Conservation (phyloP, 2,329 filamentous ascomycete species). For the Talaromyces verruculosus region DNA sequence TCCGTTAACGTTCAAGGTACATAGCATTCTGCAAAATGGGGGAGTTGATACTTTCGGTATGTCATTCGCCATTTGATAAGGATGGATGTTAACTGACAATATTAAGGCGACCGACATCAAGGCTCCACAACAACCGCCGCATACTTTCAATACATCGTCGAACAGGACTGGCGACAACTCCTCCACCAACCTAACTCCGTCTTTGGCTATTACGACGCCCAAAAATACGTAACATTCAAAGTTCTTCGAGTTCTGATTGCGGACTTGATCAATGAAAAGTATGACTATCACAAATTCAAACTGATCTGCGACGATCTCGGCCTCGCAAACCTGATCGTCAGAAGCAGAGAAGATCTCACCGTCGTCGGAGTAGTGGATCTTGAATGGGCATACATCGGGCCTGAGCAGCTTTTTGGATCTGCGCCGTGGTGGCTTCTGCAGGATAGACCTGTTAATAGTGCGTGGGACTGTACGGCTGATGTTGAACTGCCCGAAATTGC, state of each 20-base stretch:
- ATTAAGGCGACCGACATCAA: background rate
- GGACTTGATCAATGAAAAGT: background rate
- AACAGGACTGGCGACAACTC: slow-evolving; percentile 10
- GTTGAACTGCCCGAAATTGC: background rate
- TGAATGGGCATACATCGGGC: slow-evolving; percentile 42
- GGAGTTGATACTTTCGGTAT: slow-evolving; percentile 15
- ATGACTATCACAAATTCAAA: slow-evolving; percentile 39
- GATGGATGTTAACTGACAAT: background rate
- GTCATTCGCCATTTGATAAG: background rate
- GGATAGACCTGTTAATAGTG: slow-evolving; percentile 32
- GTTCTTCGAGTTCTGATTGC: background rate
- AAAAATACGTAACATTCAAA: slow-evolving; percentile 2
- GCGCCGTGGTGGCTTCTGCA: slow-evolving; percentile 39
- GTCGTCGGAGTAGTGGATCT: slow-evolving; percentile 39
- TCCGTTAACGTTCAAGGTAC: slow-evolving; percentile 11
- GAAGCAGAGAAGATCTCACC: slow-evolving; percentile 35
- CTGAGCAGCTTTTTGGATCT: slow-evolving; percentile 39
- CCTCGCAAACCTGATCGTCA: slow-evolving; percentile 41
- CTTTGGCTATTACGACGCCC: slow-evolving; percentile 7
- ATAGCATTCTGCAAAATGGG: slow-evolving; percentile 12
- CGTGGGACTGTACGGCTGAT: slow-evolving; percentile 29
- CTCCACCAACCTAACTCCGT: slow-evolving; percentile 6
- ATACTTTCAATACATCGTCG: slow-evolving; percentile 5
- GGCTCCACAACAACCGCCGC: slow-evolving; percentile 7
- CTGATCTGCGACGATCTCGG: slow-evolving; percentile 42